phyloP scores from a whole-genome alignment of 331 rosid genomes.

The Stylosanthes scabra region DNA sequence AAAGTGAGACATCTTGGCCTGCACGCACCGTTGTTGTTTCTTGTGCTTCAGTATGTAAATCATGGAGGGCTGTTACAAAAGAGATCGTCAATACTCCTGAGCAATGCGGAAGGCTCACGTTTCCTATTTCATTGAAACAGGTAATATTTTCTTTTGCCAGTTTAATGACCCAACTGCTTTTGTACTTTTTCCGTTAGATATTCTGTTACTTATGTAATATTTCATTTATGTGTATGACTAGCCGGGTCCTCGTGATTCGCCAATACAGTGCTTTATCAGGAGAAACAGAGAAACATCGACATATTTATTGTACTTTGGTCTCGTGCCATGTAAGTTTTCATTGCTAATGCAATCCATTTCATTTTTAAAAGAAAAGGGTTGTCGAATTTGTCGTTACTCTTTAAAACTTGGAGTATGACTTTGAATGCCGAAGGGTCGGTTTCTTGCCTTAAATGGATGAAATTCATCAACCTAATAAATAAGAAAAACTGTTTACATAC shows the following conservation, averaged over 20 bases:
- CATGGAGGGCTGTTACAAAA: slow-evolving; percentile 70
- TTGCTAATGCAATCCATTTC: slow-evolving; percentile 28
- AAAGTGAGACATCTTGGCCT: slow-evolving; percentile 78
- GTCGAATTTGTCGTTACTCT: neutral
- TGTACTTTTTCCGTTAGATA: neutral
- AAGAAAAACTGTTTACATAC: neutral
- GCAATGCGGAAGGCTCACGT: slow-evolving; percentile 81
- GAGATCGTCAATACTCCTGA: slow-evolving; percentile 80
- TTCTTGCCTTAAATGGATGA: slow-evolving; percentile 34
- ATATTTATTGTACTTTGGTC: slow-evolving; percentile 63
- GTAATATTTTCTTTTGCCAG: slow-evolving; percentile 41
- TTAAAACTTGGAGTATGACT: slow-evolving; percentile 8
- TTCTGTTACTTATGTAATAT: slow-evolving; percentile 22
- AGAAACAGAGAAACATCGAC: slow-evolving; percentile 80
- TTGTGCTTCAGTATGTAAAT: slow-evolving; percentile 86
- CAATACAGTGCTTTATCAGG: slow-evolving; percentile 75
- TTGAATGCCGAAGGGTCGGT: slow-evolving; percentile 29
- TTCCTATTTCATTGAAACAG: slow-evolving; percentile 92
- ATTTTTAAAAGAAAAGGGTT: neutral
- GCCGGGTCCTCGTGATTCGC: slow-evolving; percentile 84
- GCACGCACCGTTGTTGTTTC: slow-evolving; percentile 60
- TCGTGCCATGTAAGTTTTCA: slow-evolving; percentile 70
- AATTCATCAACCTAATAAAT: neutral
- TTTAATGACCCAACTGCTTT: neutral
- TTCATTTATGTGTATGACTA: slow-evolving; percentile 32